Evolutionary conservation across 192 early-diverging fungal genomes (phyloP).

Genomic region (Chytriomyces sp.): DNA sequence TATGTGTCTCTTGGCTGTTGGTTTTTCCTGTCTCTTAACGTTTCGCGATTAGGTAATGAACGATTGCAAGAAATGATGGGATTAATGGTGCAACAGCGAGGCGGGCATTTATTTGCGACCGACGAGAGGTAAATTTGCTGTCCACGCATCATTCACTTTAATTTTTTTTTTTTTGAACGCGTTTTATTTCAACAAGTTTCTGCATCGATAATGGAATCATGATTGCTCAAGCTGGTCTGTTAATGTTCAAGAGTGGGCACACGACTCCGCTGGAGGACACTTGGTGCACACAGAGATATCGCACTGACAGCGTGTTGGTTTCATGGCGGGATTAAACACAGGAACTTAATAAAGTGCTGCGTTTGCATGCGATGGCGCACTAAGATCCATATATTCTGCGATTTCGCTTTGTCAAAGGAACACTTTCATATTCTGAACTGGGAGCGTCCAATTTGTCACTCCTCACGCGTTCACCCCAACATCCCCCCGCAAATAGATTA

Average conservation of each 20-base stretch:
- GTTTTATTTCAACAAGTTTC: conserved; percentile 55
- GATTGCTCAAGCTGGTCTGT: conserved; percentile 96
- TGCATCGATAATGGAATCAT: conserved; percentile 99
- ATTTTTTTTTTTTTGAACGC: neutral
- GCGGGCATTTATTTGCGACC: conserved; percentile 89
- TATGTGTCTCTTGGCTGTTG: conserved; percentile 38
- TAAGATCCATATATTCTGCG: no score
- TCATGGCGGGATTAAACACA: conserved; percentile 41
- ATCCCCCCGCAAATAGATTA: no score
- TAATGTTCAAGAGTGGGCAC: conserved; percentile 81
- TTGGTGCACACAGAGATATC: conserved; percentile 86
- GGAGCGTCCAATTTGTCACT: no score
- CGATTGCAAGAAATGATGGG: conserved; percentile 98
- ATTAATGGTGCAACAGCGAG: conserved; percentile 87
- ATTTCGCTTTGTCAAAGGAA: no score
- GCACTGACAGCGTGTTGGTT: conserved; percentile 51
- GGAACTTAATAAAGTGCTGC: no score
- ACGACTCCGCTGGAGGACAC: conserved; percentile 84
- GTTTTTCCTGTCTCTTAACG: neutral
- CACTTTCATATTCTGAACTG: no score
- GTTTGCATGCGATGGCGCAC: no score
- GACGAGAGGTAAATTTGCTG: conserved; percentile 79
- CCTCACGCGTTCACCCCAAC: no score
- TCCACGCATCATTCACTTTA: conserved; percentile 17
- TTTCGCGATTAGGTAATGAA: conserved; percentile 66